Base-by-base conservation (phyloP, 2,329 filamentous ascomycete species). In the Eurotiales sp. region DNA sequence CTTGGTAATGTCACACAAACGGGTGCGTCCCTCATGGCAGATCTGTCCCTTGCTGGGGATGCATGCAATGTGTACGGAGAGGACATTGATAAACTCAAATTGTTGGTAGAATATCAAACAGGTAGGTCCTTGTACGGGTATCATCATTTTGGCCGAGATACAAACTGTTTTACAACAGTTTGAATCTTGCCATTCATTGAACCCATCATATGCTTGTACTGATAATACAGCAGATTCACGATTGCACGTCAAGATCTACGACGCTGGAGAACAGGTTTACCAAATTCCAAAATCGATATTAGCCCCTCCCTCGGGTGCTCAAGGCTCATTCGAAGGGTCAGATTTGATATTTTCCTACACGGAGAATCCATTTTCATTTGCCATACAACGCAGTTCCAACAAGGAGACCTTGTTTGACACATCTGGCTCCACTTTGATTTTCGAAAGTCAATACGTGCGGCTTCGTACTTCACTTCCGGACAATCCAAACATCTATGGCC, bases 391-490 rank as follows among this genome's bases (percentile, higher is more conserved):
- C 34, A 63, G 50, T 11, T 54, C 51, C 2, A 56, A 41, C 7
- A 50, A 64, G 8, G 64, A 73, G 45, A 62, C 69, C 1, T 59
- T 90, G 7, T 89, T 90, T 64, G 84, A 91, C 60, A 88, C 86
- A 0, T 82, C 82, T 0, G 84, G 78, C 1, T 79, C 80, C 3
- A 74, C 76, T 7, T 71, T 93, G 10, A 74, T 93, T 39, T 93
- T 90, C 59, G 84, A 93, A 70, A 82, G 81, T 11, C 87, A 93
- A 66, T 93, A 90, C 61, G 69, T 92, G 19, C 81, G 84, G n/a
- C 74, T 92, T 52, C 79, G 86, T 32, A 91, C 88, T 3, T 80
- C 76, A 52, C 74, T 93, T 8, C 87, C 88, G 0, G 66, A 79
- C 0, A 74, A 83, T 49, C 86, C 87, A 0, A 82, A 86, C 59